Conservation (phyloP, 78 protist species). For the Andalucia godoyi region DNA sequence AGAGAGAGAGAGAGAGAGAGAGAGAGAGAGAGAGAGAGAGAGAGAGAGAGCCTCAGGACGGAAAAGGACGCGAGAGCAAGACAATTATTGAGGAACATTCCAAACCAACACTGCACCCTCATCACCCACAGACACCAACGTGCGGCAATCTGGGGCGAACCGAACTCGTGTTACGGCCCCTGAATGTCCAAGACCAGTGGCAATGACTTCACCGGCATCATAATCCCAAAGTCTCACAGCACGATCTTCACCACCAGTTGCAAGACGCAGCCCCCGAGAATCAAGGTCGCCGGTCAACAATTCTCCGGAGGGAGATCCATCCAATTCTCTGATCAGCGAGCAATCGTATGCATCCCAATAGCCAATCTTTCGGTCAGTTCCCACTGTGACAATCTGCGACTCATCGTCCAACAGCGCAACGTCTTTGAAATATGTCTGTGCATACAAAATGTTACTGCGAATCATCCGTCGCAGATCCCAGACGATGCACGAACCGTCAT, state of each 20-base stretch:
- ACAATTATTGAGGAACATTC: constrained; percentile 16
- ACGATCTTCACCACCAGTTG: constrained; percentile 28
- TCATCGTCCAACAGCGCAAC: constrained; percentile 20
- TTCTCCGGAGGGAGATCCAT: constrained; percentile 22
- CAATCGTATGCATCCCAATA: constrained; percentile 54
- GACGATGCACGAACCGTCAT: constrained; percentile 53
- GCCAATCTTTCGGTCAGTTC: constrained; percentile 47
- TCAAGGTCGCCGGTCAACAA: constrained; percentile 19
- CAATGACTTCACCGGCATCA: constrained; percentile 23
- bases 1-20: too few relatives aligned
- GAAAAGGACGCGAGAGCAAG: too few relatives aligned
- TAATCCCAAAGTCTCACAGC: constrained; percentile 28
- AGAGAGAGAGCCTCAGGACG: too few relatives aligned
- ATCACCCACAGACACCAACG: constrained; percentile 25
- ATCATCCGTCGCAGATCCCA: constrained; percentile 30
- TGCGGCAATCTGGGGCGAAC: constrained; percentile 31
- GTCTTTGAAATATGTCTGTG: constrained; percentile 19
- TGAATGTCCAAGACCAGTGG: constrained; percentile 36
- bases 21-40: too few relatives aligned
- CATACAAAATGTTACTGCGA: constrained; percentile 5
- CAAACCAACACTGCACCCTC: constrained; percentile 43
- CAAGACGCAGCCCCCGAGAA: constrained; percentile 15
- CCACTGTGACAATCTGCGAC: constrained; percentile 43
- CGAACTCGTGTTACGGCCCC: neutral
- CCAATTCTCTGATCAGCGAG: constrained; percentile 30